Percentiles rank a stretch among this genome's conserved stretches.
Conservation (phyloP, 2,329 filamentous ascomycete genomes). For the Huntiella abstrusa region DNA sequence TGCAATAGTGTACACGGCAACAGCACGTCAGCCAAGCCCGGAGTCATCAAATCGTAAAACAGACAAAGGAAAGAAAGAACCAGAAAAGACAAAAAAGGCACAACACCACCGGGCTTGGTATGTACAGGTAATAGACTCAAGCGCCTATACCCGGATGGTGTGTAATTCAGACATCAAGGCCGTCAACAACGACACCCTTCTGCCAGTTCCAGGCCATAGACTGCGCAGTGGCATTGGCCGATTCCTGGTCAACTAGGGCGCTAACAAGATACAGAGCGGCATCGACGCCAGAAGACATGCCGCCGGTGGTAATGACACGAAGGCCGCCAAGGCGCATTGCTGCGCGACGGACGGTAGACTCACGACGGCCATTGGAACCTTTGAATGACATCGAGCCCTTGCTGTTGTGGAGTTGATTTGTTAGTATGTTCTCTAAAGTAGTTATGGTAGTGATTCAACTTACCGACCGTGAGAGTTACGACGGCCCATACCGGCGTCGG, state of each 20-base stretch:
- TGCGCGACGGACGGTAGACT: conserved; percentile 62
- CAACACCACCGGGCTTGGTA: background rate
- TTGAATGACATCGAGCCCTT: conserved; percentile 76
- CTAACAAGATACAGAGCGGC: conserved; percentile 71
- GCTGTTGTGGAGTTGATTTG: conserved; percentile 21
- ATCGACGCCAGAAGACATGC: conserved; percentile 63
- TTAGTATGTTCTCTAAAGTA: conserved; percentile 13
- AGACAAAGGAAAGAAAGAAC: background rate
- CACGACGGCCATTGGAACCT: conserved; percentile 52
- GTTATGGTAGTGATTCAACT: conserved; percentile 13
- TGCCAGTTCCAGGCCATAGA: conserved; percentile 68
- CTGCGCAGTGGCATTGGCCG: conserved; percentile 56
- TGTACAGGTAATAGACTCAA: too few relatives aligned
- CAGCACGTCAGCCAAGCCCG: background rate
- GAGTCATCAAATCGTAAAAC: background rate
- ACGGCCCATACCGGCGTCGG: conserved; percentile 41
- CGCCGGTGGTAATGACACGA: conserved; percentile 63
- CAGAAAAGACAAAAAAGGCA: background rate
- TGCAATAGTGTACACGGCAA: background rate
- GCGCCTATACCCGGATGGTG: too few relatives aligned
- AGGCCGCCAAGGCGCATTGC: conserved; percentile 52
- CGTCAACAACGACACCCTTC: conserved; percentile 70
- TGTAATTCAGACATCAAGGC: conserved; percentile 51
- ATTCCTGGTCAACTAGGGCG: conserved; percentile 59
- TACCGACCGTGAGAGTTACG: conserved; percentile 43